Conservation (phyloP, 371 early-diverging fungal species). For the Mortierella sp. region DNA sequence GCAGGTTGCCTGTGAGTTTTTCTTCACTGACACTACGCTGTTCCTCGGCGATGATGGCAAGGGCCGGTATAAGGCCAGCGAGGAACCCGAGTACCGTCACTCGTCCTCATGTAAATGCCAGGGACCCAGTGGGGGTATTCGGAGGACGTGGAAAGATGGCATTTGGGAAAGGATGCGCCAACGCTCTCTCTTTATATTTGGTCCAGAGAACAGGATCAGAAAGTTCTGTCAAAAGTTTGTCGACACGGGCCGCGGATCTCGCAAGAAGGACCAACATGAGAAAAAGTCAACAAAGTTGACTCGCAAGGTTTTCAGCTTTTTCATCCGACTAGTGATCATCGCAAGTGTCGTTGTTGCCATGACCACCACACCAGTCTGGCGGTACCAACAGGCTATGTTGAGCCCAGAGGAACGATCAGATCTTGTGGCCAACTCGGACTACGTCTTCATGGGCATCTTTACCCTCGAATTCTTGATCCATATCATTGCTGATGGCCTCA, state of each 20-base stretch:
- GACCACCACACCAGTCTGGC: constrained; percentile 68
- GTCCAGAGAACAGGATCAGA: constrained; percentile 56
- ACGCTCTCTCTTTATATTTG: constrained; percentile 38
- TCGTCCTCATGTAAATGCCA: too few relatives aligned
- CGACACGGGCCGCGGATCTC: constrained; percentile 64
- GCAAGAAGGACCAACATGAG: constrained; percentile 56
- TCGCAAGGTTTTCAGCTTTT: constrained; percentile 28
- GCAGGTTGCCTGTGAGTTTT: too few relatives aligned
- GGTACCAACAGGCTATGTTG: constrained; percentile 57
- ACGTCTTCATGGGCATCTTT: constrained; percentile 67
- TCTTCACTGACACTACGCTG: too few relatives aligned
- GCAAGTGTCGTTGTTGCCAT: constrained; percentile 63
- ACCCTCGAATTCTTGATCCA: constrained; percentile 71
- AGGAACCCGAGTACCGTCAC: too few relatives aligned
- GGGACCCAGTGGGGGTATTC: too few relatives aligned
- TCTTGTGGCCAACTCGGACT: constrained; percentile 54
- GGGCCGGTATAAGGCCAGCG: too few relatives aligned
- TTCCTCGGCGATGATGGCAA: too few relatives aligned
- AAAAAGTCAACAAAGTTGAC: constrained; percentile 36
- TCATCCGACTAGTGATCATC: constrained; percentile 61
- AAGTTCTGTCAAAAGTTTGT: constrained; percentile 64
- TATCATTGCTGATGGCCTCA: constrained; percentile 73
- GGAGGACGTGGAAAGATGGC: too few relatives aligned
- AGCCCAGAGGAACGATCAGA: constrained; percentile 15
- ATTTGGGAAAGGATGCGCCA: not conserved